Evolutionary conservation across 192 early-diverging fungal genomes (phyloP), one percentile per base, ranked within the genome.

Genomic region (Phlyctochytrium arcticum): DNA sequence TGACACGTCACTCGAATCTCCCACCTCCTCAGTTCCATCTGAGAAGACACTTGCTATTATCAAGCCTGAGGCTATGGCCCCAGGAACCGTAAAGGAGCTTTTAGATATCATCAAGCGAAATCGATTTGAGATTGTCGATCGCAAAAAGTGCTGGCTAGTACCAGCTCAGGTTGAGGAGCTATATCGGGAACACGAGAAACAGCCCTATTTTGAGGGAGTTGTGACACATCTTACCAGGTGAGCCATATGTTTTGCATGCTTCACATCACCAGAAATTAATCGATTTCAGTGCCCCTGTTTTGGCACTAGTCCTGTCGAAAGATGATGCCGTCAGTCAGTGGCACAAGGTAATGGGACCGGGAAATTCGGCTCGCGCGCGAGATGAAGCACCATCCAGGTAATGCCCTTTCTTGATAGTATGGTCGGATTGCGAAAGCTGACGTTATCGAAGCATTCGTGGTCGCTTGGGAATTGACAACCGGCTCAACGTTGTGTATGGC

Each of bases 51-150:
- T 85, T 23, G 83, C 83, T 4, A 58, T 87, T 46, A 82, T 87
- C 60, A 87, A 87, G 65, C 85, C 85, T 6, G 85, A 87, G 58
- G 79, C 78, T 8, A 84, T 85, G 84, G 44, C 53, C 30, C 84
- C 80, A 6, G 35, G 60, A 7, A 54, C 70, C 1, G 42, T 84
- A 37, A 77, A 73, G 27, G 59, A 77, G 47, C 77, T 86, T 15
- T 24, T 84, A 36, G 73, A 75, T 10, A 54, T 57, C 5, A 67
- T 84, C 37, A 44, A 71, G 23, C 48, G 65, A n/a, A 80, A 81
- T 44, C 65, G 81, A 12, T 81, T 85, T 56, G 66, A 73, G 6
- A 59, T 84, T 21, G 65, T 70, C 9, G 39, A 67, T 29, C 73
- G 65, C 53, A 75, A 73, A 44, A 83, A 83, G 61, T 44, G 80